A percentile compares a stretch with the other conserved stretches of the same genome.
These are phyloP conservation scores for Pyrenophora tritici-repentis DNA, from an alignment of 2,329 filamentous ascomycete genomes.

Conservation along the genomic window DNA sequence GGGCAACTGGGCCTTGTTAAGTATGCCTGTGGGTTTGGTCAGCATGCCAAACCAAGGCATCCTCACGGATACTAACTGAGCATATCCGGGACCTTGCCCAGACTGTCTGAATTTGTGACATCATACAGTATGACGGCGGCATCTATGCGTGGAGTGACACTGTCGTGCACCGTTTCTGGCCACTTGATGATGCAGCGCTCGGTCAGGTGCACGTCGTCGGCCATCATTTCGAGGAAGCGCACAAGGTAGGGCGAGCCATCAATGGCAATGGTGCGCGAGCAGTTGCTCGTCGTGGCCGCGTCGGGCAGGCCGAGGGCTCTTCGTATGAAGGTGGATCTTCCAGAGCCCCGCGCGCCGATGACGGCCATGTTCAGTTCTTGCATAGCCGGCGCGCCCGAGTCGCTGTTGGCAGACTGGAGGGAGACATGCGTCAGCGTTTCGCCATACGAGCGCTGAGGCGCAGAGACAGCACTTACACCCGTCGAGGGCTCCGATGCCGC, in stretches of 20 bases:
- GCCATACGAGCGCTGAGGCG: neutral
- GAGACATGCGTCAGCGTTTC: conserved; percentile 25
- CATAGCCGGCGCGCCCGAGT: conserved; percentile 39
- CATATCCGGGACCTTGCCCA: conserved; percentile 74
- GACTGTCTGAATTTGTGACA: conserved; percentile 76
- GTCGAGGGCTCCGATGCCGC: conserved; percentile 28
- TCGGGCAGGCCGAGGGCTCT: conserved; percentile 60
- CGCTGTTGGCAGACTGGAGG: conserved; percentile 34
- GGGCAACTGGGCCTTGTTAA: conserved; percentile 74
- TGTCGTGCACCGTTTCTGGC: conserved; percentile 64
- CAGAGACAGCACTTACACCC: conserved; percentile 28
- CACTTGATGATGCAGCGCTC: conserved; percentile 60
- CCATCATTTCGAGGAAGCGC: conserved; percentile 61
- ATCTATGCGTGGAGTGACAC: conserved; percentile 75
- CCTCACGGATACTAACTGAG: conserved; percentile 67
- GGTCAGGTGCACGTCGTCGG: conserved; percentile 58
- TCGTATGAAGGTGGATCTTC: conserved; percentile 65
- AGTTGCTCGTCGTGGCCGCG: conserved; percentile 49
- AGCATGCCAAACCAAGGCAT: conserved; percentile 18
- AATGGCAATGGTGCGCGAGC: conserved; percentile 60
- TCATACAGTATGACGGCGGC: conserved; percentile 87
- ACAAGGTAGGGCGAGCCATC: conserved; percentile 62
- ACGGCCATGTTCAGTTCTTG: conserved; percentile 64
- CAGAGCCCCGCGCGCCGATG: conserved; percentile 58
- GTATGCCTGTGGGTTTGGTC: conserved; percentile 62